These are phyloP conservation scores for Paecilomyces variotii DNA, from an alignment of 2,329 filamentous ascomycete genomes.

Conservation along the genomic window DNA sequence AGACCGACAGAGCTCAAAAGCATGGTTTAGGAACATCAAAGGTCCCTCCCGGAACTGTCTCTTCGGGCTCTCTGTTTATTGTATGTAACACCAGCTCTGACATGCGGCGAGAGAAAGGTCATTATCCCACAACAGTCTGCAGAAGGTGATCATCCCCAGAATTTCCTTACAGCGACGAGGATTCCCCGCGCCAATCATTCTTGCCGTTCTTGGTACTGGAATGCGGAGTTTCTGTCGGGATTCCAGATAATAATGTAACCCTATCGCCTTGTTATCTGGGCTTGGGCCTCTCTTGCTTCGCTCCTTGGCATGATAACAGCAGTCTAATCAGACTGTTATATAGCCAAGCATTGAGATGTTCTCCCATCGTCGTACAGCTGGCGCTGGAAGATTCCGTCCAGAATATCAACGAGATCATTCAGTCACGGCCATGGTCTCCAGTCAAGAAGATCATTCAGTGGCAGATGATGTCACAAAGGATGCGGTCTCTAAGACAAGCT, in stretches of 20 bases:
- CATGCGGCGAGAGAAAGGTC: not conserved
- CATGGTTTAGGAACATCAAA: not conserved
- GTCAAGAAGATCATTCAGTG: not conserved
- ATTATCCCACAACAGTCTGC: not conserved
- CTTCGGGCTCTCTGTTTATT: not conserved
- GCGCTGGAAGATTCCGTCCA: not conserved
- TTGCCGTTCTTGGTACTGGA: not conserved
- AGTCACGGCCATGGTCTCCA: not conserved
- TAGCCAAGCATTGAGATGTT: not conserved
- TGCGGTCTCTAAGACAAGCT: not conserved
- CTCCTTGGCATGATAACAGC: not conserved
- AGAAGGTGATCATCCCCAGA: not conserved
- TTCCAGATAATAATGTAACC: not conserved
- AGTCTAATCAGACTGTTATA: not conserved
- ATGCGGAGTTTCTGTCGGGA: not conserved
- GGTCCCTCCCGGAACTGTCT: not conserved
- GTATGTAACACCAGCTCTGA: not conserved
- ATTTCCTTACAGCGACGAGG: not conserved
- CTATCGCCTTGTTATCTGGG: not conserved
- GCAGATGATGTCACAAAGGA: not conserved
- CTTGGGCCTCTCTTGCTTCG: not conserved
- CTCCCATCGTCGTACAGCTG: not conserved
- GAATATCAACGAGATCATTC: not conserved
- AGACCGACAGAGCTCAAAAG: not conserved
- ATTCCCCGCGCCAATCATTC: not conserved